These are phyloP conservation scores for Coemansia brasiliensis DNA, from an alignment of 192 early-diverging fungal genomes.

Conservation along the genomic window DNA sequence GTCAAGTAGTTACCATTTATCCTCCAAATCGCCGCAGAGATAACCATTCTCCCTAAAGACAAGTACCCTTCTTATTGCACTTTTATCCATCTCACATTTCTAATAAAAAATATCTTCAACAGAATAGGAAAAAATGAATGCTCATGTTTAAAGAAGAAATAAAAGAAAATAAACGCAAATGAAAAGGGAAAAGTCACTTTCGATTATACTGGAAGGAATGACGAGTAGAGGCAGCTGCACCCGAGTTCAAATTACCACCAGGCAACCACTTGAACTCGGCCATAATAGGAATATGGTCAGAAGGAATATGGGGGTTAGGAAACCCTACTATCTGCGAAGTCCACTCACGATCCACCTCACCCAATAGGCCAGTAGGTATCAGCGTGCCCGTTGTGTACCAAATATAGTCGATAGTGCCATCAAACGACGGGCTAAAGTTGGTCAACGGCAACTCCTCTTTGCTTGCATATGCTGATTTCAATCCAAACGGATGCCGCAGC, in stretches of 20 bases:
- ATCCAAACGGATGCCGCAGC: conserved; percentile 74
- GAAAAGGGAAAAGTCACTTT: conserved; percentile 21
- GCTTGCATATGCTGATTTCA: conserved; percentile 80
- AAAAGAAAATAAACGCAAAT: not conserved
- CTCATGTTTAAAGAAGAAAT: not conserved
- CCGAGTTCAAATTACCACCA: conserved; percentile 12
- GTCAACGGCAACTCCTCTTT: conserved; percentile 84
- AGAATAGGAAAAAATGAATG: no score
- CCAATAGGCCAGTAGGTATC: conserved; percentile 75
- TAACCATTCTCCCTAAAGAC: no score
- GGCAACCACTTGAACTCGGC: conserved; percentile 70
- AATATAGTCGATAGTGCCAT: conserved; percentile 91
- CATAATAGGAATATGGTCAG: conserved; percentile 76
- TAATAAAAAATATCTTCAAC: no score
- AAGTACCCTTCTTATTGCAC: no score
- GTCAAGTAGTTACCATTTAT: no score
- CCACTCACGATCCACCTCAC: conserved; percentile 81
- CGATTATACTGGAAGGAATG: conserved; percentile 46
- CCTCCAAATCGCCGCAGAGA: no score
- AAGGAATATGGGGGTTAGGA: conserved; percentile 87
- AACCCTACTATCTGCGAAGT: conserved; percentile 80
- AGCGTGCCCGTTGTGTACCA: conserved; percentile 82
- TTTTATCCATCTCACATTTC: no score
- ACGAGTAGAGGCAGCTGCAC: conserved; percentile 13
- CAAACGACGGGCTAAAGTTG: conserved; percentile 84